These are phyloP conservation scores for Schrenkiella parvula DNA, from an alignment of 345 rosid species.

Conservation along the genomic window DNA sequence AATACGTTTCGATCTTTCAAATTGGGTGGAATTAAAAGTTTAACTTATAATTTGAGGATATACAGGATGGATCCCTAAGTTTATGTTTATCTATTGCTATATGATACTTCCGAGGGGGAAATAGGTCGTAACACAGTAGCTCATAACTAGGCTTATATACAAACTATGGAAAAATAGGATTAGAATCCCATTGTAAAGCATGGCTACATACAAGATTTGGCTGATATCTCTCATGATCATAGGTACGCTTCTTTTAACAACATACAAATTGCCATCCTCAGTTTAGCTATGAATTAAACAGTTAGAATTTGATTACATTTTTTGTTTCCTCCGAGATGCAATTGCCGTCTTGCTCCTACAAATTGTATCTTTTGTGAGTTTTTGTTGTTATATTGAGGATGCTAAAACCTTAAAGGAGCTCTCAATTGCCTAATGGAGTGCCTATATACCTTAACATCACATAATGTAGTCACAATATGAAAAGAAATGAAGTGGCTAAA, in stretches of 20 bases:
- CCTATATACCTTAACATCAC: neutral
- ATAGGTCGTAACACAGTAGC: too few relatives aligned
- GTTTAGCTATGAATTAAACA: neutral
- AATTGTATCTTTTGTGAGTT: constrained; percentile 24
- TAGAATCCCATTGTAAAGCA: neutral
- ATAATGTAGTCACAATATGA: neutral
- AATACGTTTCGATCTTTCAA: too few relatives aligned
- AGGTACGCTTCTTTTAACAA: neutral
- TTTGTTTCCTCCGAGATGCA: constrained; percentile 33
- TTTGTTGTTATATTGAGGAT: neutral
- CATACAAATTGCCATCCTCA: neutral
- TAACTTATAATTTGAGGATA: too few relatives aligned
- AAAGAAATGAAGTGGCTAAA: neutral
- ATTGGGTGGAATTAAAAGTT: too few relatives aligned
- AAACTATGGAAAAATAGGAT: too few relatives aligned
- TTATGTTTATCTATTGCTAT: too few relatives aligned
- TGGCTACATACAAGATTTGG: constrained; percentile 1
- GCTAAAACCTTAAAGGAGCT: neutral
- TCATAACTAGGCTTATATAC: too few relatives aligned
- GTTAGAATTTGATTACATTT: neutral
- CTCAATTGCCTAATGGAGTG: neutral
- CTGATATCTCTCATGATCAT: neutral
- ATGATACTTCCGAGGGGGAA: too few relatives aligned
- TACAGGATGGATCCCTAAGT: too few relatives aligned
- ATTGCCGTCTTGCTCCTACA: constrained; percentile 52